Evolutionary conservation across 2,329 filamentous ascomycete genomes (phyloP).

Genomic region (Claviceps lovelessii): DNA sequence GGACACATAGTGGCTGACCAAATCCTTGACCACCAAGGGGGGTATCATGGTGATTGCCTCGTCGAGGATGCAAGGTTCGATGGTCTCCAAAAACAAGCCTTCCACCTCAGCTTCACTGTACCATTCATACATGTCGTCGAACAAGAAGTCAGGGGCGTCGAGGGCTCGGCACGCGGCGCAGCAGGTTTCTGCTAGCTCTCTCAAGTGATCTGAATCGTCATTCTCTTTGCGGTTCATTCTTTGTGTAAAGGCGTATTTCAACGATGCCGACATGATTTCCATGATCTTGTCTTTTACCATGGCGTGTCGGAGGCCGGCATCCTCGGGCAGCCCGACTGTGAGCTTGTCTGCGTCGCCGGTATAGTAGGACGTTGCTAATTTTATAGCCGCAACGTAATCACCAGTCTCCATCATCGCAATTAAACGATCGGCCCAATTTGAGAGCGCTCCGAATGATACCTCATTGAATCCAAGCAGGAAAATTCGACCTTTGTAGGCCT

Average conservation of each 20-base stretch:
- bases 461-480: constrained; percentile 93
- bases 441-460: constrained; percentile 75
- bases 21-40: constrained; percentile 68
- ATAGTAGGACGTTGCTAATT: constrained; percentile 84
- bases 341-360: constrained; percentile 83
- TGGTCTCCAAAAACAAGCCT: constrained; percentile 69
- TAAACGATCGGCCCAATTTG: constrained; percentile 92
- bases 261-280: constrained; percentile 83
- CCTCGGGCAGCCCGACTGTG: constrained; percentile 83
- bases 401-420: constrained; percentile 91
- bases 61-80: constrained; percentile 80
- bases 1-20: constrained; percentile 68
- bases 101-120: constrained; percentile 65
- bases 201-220: constrained; percentile 46
- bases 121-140: constrained; percentile 79
- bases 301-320: constrained; percentile 56
- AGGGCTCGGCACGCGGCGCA: constrained; percentile 73
- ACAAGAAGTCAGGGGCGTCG: constrained; percentile 67
- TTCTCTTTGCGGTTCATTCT: constrained; percentile 33
- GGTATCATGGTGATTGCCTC: constrained; percentile 61
- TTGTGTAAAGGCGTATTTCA: constrained; percentile 75
- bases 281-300: constrained; percentile 80
- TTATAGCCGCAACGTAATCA: constrained; percentile 87
- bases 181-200: constrained; percentile 67
- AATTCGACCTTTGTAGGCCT: constrained; percentile 81